Conservation (phyloP, 2,329 filamentous ascomycete species). For the Cladophialophora bantiana region DNA sequence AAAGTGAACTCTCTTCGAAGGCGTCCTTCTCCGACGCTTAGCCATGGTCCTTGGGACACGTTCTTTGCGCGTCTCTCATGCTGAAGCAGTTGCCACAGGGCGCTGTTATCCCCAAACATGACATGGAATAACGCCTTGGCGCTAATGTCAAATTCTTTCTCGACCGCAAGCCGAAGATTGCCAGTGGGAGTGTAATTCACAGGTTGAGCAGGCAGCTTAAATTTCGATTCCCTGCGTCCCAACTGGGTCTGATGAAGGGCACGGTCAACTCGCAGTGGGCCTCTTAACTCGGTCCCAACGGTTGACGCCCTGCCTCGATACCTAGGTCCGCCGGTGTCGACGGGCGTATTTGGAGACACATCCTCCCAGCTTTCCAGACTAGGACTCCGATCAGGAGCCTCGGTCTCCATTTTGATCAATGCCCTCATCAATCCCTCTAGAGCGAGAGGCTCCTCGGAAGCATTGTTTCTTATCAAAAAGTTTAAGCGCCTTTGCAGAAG, state of each 20-base stretch:
- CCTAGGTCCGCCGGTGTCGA: slow-evolving; percentile 63
- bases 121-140: slow-evolving; percentile 96
- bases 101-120: slow-evolving; percentile 94
- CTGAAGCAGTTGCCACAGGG: slow-evolving; percentile 90
- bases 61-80: slow-evolving; percentile 79
- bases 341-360: slow-evolving; percentile 65
- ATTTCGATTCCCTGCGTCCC: slow-evolving; percentile 62
- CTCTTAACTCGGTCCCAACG: slow-evolving; percentile 56
- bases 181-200: slow-evolving; percentile 84
- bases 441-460: slow-evolving; percentile 72
- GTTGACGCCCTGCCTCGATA: slow-evolving; percentile 39
- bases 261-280: slow-evolving; percentile 68
- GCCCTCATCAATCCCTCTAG: slow-evolving; percentile 74
- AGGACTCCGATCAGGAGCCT: slow-evolving; percentile 66
- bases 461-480: slow-evolving; percentile 80
- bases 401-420: slow-evolving; percentile 76
- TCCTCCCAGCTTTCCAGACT: slow-evolving; percentile 94
- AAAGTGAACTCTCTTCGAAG: slow-evolving; percentile 83
- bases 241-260: slow-evolving; percentile 57
- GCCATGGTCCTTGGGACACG: slow-evolving; percentile 88
- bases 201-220: slow-evolving; percentile 81
- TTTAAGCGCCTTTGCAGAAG: slow-evolving; percentile 85
- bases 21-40: slow-evolving; percentile 67
- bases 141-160: slow-evolving; percentile 86
- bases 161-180: slow-evolving; percentile 76